Conservation (phyloP, 805 yeast genomes). For the Ogataea salicorniae region DNA sequence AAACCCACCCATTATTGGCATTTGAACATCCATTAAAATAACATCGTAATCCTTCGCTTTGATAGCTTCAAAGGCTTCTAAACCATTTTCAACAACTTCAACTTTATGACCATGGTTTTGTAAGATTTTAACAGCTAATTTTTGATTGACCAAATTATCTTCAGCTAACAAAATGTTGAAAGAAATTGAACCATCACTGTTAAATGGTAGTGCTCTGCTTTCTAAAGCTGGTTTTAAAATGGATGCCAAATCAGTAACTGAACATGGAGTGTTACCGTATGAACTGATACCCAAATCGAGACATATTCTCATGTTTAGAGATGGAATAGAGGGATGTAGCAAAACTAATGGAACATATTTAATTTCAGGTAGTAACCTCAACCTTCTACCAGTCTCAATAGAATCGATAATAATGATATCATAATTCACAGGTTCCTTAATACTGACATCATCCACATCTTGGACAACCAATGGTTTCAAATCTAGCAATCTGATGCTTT, state of each 20-base stretch:
- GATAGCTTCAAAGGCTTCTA: conserved; percentile 75
- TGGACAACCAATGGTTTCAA: conserved; percentile 55
- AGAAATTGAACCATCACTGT: conserved; percentile 70
- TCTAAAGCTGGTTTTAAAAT: conserved; percentile 82
- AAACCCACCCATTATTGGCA: conserved; percentile 95
- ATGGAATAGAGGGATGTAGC: conserved; percentile 69
- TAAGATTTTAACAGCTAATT: conserved; percentile 76
- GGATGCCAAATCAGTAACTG: conserved; percentile 74
- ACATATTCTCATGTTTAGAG: conserved; percentile 74
- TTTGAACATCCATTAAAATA: conserved; percentile 88
- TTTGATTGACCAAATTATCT: conserved; percentile 83
- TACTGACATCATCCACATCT: conserved; percentile 51
- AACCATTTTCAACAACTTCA: conserved; percentile 81
- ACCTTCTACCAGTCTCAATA: conserved; percentile 63
- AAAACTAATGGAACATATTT: conserved; percentile 82
- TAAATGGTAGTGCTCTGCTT: conserved; percentile 72
- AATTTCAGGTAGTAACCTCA: conserved; percentile 67
- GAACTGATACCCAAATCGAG: conserved; percentile 83
- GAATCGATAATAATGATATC: conserved; percentile 83
- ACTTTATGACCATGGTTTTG: conserved; percentile 84
- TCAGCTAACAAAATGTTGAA: conserved; percentile 78
- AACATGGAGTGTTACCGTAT: conserved; percentile 85
- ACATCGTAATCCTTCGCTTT: conserved; percentile 67
- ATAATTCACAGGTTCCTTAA: conserved; percentile 53
- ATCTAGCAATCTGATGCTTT: conserved; percentile 48